Conservation (phyloP, 176 grass and related monocot species). For the Microstegium vimineum region DNA sequence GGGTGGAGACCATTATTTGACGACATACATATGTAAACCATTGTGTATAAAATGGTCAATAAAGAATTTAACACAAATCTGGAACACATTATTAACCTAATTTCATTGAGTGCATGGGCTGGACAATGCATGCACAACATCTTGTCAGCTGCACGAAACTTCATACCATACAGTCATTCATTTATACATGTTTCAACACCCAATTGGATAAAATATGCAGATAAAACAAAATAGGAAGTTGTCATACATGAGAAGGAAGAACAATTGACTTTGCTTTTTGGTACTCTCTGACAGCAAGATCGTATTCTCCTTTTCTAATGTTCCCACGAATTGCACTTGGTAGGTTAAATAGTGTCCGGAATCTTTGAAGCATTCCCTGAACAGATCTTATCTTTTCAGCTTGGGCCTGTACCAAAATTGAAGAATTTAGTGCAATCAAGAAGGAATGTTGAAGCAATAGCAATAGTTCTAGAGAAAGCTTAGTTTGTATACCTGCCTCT, state of each 20-base stretch:
- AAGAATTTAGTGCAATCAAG: conserved; percentile 22
- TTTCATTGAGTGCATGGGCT: neutral
- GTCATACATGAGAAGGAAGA: conserved; percentile 94
- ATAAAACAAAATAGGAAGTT: conserved; percentile 26
- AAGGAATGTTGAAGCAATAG: conserved; percentile 12
- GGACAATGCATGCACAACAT: neutral
- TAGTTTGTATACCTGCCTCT: conserved; percentile 82
- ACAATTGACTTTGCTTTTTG: conserved; percentile 99
- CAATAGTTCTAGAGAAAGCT: conserved; percentile 18
- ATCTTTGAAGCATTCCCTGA: conserved; percentile 99
- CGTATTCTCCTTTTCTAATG: conserved; percentile 97
- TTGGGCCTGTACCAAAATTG: conserved; percentile 62
- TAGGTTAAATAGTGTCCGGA: conserved; percentile 92
- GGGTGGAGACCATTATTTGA: neutral
- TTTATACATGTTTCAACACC: neutral
- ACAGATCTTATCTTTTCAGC: conserved; percentile 99
- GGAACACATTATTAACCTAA: neutral
- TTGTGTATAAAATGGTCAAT: neutral
- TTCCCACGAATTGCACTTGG: conserved; percentile 92
- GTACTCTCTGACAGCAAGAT: conserved; percentile 99
- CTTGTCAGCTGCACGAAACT: neutral
- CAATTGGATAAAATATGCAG: neutral
- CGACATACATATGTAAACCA: neutral
- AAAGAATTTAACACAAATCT: neutral
- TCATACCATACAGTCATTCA: neutral